Conservation (phyloP, 192 early-diverging fungal species). For the Mortierella claussenii region DNA sequence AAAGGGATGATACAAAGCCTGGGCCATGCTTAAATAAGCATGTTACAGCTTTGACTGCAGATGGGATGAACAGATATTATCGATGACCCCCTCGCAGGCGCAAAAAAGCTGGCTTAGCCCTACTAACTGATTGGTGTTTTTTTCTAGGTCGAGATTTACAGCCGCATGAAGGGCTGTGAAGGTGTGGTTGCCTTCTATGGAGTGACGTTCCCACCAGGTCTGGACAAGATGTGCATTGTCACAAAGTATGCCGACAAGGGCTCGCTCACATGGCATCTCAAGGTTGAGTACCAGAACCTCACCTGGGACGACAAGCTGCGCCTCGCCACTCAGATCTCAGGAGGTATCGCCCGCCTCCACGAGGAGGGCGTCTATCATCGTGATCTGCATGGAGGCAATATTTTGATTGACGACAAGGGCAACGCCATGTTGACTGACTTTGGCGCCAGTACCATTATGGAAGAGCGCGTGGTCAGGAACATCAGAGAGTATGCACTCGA, state of each 20-base stretch:
- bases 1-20: too few species aligned
- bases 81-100: too few species aligned
- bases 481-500: slow-evolving; percentile 21
- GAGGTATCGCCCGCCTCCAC: slow-evolving; percentile 38
- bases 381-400: slow-evolving; percentile 52
- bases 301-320: slow-evolving; percentile 50
- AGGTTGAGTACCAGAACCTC: slow-evolving; percentile 41
- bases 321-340: slow-evolving; percentile 44
- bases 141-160: slow-evolving; percentile 42
- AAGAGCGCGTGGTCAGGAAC: slow-evolving; percentile 34
- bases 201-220: slow-evolving; percentile 30
- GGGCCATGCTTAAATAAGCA: too few species aligned
- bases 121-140: not conserved
- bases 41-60: too few species aligned
- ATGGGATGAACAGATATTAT: too few species aligned
- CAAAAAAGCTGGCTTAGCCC: too few species aligned
- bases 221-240: slow-evolving; percentile 49
- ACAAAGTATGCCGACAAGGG: slow-evolving; percentile 53
- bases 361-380: slow-evolving; percentile 46
- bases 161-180: slow-evolving; percentile 35
- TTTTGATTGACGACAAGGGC: slow-evolving; percentile 35
- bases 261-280: slow-evolving; percentile 48
- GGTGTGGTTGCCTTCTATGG: slow-evolving; percentile 39
- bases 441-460: slow-evolving; percentile 48
- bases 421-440: slow-evolving; percentile 51